Evolutionary conservation across 805 yeast genomes (phyloP), one percentile per base, ranked within the genome.

Genomic region (Komagataella kurtzmanii): DNA sequence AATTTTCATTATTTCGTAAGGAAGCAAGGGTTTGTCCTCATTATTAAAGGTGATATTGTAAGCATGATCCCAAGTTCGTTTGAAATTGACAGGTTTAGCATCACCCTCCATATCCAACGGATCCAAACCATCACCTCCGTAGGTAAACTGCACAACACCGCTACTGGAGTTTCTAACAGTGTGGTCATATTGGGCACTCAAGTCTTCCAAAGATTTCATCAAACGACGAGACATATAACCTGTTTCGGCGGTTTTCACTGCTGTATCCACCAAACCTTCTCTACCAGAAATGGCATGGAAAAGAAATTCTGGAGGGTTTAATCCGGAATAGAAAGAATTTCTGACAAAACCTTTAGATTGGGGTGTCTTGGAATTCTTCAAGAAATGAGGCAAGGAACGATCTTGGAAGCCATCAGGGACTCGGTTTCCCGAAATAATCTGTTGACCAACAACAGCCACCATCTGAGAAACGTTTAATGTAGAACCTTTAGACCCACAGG

Each of bases 351-450:
- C 99, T 69, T 93, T 93, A 6, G 97, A 88, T 57, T 91, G 97
- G 1, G 99, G 99, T 46, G 97, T 88, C 66, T 91, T 90, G 57
- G 98, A 90, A 67, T 86, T 86, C 69, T 95, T 93, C 49, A 88
- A 81, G 73, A 93, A 93, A 70, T 93, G 99, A 10, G 99, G 99
- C 58, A 93, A 72, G 0, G 99, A 88, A 69, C 99, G 82, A 70
- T 93, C 98, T 68, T 93, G 98, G 77, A 93, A 93, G n/a, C 99
- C 99, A 75, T 93, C 96, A 21, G 99, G 98, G 55, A 93, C 99
- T 78, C 99, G 95, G 65, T 88, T 87, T 68, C 99, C 99, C 3
- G 96, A 83, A 59, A 93, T 93, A 73, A 93, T 93, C 70, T 93
- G 99, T 72, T 93, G 99, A 52, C 99, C 99, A 24, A 93, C 99